Conservation (phyloP, 805 yeast genomes). For the Lipomyces spencermartinsiae region DNA sequence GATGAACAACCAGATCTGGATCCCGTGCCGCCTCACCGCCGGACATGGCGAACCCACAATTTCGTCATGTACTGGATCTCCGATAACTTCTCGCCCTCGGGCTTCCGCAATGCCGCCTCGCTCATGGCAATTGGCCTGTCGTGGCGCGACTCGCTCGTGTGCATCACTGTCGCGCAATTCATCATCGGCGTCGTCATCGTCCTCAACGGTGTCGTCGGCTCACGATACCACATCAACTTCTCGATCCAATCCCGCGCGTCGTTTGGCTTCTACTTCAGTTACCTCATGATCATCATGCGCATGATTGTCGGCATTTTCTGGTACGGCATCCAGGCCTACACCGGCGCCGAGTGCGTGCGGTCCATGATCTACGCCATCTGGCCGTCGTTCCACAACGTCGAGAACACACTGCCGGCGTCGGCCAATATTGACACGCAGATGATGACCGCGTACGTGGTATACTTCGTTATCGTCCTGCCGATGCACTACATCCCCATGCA, state of each 20-base stretch:
- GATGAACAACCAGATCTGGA: slow-evolving; percentile 21
- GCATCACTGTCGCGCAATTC: slow-evolving; percentile 51
- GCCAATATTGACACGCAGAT: slow-evolving; percentile 50
- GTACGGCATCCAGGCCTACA: slow-evolving; percentile 74
- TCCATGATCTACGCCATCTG: slow-evolving; percentile 78
- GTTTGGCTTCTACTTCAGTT: slow-evolving; percentile 56
- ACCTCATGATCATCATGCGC: slow-evolving; percentile 52
- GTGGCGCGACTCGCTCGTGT: slow-evolving; percentile 54
- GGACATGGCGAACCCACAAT: slow-evolving; percentile 56
- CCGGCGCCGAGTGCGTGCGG: slow-evolving; percentile 83
- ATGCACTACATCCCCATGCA: slow-evolving; percentile 84
- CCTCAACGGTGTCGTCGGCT: slow-evolving; percentile 57
- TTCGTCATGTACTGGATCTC: slow-evolving; percentile 45
- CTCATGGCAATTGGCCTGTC: slow-evolving; percentile 53
- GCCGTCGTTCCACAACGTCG: slow-evolving; percentile 50
- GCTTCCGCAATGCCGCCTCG: slow-evolving; percentile 54
- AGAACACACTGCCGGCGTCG: slow-evolving; percentile 48
- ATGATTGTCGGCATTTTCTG: slow-evolving; percentile 47
- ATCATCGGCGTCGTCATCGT: slow-evolving; percentile 52
- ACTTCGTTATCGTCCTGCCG: slow-evolving; percentile 81
- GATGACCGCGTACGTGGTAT: slow-evolving; percentile 77
- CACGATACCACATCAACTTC: slow-evolving; percentile 57
- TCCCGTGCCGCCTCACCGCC: slow-evolving; percentile 43
- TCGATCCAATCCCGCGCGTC: slow-evolving; percentile 53
- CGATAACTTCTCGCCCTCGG: slow-evolving; percentile 47